Evolutionary conservation across 2,329 filamentous ascomycete genomes (phyloP).

Genomic region (Cercospora sp.): DNA sequence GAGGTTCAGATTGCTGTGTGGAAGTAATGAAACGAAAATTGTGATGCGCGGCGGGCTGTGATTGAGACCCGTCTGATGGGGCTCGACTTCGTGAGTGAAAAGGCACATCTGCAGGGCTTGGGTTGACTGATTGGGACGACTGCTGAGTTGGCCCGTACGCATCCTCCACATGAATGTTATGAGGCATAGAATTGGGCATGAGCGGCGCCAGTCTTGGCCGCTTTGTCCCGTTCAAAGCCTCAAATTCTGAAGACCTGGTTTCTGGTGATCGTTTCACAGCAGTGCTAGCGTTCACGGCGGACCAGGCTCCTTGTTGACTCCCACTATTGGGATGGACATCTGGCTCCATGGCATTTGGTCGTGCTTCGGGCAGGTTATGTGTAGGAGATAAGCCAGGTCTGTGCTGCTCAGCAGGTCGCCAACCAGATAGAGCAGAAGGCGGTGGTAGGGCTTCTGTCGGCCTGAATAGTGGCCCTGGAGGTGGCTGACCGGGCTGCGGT

Average conservation of each 20-base stretch:
- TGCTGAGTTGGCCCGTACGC: constrained; percentile 23
- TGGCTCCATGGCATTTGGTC: constrained; percentile 28
- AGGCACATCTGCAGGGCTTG: constrained; percentile 19
- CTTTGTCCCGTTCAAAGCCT: constrained; percentile 46
- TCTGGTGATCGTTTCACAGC: constrained; percentile 46
- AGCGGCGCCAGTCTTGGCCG: constrained; percentile 46
- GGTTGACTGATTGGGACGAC: constrained; percentile 17
- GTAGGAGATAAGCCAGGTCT: constrained; percentile 24
- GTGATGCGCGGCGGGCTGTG: constrained; percentile 30
- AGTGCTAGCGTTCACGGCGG: constrained; percentile 47
- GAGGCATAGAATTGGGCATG: constrained; percentile 38
- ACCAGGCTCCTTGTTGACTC: constrained; percentile 43
- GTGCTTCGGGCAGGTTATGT: constrained; percentile 23
- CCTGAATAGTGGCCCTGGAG: constrained; percentile 17
- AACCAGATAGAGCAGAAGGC: constrained; percentile 32
- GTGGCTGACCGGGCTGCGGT: constrained; percentile 9
- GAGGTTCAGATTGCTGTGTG: constrained; percentile 33
- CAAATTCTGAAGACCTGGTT: constrained; percentile 35
- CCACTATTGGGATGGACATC: constrained; percentile 19
- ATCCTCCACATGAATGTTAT: constrained; percentile 37
- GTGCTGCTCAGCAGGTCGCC: constrained; percentile 35
- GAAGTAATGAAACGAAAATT: constrained; percentile 40
- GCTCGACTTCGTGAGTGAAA: constrained; percentile 36
- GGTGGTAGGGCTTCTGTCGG: constrained; percentile 30
- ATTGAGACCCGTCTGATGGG: constrained; percentile 36